phyloP scores from a whole-genome alignment of 129 eudicot genomes.

The Tagetes erecta region DNA sequence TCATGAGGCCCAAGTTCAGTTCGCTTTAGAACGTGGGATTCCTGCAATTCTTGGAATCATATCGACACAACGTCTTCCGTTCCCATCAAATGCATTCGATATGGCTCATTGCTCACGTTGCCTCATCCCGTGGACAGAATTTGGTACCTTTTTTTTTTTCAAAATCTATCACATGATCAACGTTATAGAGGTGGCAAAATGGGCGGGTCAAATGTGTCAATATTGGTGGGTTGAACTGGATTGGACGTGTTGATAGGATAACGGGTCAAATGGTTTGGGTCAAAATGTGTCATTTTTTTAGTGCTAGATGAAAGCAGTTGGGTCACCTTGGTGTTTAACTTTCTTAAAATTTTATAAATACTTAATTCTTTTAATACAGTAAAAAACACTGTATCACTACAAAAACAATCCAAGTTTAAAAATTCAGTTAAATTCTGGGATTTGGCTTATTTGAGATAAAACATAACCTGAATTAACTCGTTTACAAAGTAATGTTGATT shows the following conservation, averaged over 20 bases:
- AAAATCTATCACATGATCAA: neutral
- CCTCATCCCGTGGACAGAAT: constrained; percentile 99
- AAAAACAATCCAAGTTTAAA: neutral
- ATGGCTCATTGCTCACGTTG: constrained; percentile 99
- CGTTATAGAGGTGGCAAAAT: neutral
- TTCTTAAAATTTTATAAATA: neutral
- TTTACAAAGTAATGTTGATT: constrained; percentile 2
- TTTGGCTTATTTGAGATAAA: neutral
- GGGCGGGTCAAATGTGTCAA: neutral
- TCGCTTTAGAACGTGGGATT: constrained; percentile 96
- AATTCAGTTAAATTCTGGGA: neutral
- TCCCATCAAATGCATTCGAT: constrained; percentile 94
- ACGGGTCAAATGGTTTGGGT: neutral
- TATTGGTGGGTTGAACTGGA: neutral
- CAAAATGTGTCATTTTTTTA: neutral
- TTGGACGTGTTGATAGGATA: neutral
- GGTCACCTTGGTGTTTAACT: neutral
- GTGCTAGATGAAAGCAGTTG: neutral
- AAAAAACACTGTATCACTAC: neutral
- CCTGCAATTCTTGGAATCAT: constrained; percentile 94
- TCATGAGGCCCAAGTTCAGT: constrained; percentile 98
- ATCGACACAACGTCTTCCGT: constrained; percentile 95
- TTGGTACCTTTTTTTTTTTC: constrained; percentile 54
- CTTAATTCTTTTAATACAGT: neutral
- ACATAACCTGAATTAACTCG: neutral